phyloP scores from a whole-genome alignment of 2,329 filamentous ascomycete genomes.

The Epicoccum sorghinum region DNA sequence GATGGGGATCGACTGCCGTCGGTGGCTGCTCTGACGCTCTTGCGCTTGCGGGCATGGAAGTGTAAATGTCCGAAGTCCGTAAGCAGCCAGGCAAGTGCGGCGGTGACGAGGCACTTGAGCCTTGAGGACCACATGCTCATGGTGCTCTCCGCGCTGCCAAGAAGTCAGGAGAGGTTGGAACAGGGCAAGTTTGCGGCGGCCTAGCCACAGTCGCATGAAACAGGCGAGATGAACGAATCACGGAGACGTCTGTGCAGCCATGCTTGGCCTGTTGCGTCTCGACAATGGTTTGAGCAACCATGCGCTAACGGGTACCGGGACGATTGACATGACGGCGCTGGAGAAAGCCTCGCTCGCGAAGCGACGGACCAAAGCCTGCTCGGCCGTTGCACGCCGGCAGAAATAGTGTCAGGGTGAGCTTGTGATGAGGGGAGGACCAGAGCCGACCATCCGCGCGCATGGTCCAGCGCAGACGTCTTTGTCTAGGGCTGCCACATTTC shows the following conservation, averaged over 20 bases:
- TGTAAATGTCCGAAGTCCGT: constrained; percentile 14
- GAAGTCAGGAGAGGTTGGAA: constrained; percentile 16
- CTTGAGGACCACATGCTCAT: constrained; percentile 19
- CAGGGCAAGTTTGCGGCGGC: constrained; percentile 10
- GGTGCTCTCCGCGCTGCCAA: constrained; percentile 9
- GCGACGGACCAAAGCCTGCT: constrained; percentile 18
- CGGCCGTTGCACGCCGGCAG: constrained; percentile 10
- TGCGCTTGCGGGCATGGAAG: not conserved
- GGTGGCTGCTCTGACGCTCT: not conserved
- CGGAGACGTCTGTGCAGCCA: constrained; percentile 2
- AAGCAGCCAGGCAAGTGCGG: constrained; percentile 15
- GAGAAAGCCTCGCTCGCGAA: constrained; percentile 27
- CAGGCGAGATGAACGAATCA: constrained; percentile 24
- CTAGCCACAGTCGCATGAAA: constrained; percentile 25
- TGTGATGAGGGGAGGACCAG: constrained; percentile 6
- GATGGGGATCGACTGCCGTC: not conserved
- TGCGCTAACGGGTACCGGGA: constrained; percentile 25
- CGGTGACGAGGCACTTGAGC: constrained; percentile 14
- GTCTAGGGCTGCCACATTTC: not conserved
- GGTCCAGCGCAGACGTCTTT: constrained; percentile 5
- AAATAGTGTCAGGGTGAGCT: constrained; percentile 2
- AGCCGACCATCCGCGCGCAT: constrained; percentile 17
- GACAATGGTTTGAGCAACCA: constrained; percentile 20
- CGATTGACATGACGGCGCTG: constrained; percentile 22
- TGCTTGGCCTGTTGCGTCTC: constrained; percentile 20